Percentiles rank a stretch among this genome's conserved stretches.
Evolutionary conservation across 2,329 filamentous ascomycete genomes (phyloP).

Genomic region (Sphaceloma murrayae): DNA sequence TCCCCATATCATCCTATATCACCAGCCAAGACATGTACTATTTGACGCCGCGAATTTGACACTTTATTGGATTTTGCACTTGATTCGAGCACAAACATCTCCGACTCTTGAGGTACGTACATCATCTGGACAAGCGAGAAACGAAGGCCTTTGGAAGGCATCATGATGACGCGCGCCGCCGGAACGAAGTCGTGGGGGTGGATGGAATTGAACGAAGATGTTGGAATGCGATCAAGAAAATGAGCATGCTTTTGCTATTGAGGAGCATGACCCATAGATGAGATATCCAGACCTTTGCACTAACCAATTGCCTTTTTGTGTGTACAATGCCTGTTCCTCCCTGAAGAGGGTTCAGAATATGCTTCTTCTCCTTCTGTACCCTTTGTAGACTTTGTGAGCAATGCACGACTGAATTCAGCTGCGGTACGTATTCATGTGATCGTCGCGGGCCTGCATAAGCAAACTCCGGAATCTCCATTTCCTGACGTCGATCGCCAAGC

Average conservation of each 20-base stretch:
- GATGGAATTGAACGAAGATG: background rate
- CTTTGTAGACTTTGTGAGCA: no score
- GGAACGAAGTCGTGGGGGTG: no score
- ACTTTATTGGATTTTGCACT: constrained; percentile 2
- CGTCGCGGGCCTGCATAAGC: no score
- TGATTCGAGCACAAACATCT: background rate
- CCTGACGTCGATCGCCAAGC: constrained; percentile 9
- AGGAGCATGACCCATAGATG: constrained; percentile 10
- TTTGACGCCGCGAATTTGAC: constrained; percentile 9
- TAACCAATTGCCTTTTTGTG: constrained; percentile 6
- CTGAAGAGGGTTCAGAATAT: no score
- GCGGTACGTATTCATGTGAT: no score
- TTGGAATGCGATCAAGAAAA: constrained; percentile 13
- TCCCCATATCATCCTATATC: constrained; percentile 18
- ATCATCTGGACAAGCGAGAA: background rate
- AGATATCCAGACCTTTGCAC: constrained; percentile 15
- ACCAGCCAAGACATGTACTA: constrained; percentile 17
- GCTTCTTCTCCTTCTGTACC: no score
- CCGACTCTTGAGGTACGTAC: constrained; percentile 1
- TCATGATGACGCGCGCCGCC: background rate
- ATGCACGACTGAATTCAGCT: no score
- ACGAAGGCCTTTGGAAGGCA: background rate
- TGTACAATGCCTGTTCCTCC: background rate
- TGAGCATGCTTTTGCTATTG: background rate
- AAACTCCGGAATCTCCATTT: constrained; percentile 8